A percentile compares a stretch with the other conserved stretches of the same genome.
phyloP scores from a whole-genome alignment of 2,329 filamentous ascomycete genomes.

The Pseudogymnoascus sp. region DNA sequence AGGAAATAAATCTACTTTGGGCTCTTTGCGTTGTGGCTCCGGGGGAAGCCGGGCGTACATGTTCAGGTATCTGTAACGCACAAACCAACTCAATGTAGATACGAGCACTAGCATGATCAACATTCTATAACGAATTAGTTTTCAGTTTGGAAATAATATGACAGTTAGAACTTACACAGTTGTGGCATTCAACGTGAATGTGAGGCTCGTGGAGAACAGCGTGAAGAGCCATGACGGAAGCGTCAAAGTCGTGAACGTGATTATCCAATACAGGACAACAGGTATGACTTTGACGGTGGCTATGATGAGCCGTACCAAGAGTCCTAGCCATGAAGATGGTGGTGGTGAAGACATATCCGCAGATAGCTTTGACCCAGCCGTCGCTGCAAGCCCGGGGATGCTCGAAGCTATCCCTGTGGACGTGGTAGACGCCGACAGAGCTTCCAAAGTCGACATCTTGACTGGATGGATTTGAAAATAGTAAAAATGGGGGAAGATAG shows the following conservation, averaged over 20 bases:
- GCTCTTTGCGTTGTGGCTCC: constrained; percentile 92
- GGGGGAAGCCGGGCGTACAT: constrained; percentile 93
- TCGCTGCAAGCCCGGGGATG: background rate
- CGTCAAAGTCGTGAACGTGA: constrained; percentile 81
- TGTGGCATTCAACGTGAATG: constrained; percentile 97
- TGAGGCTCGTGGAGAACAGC: constrained; percentile 84
- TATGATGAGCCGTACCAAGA: constrained; percentile 47
- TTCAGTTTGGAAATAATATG: background rate
- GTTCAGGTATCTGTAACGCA: constrained; percentile 91
- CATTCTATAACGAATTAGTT: constrained; percentile 42
- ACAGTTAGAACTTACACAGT: constrained; percentile 59
- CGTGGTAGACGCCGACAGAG: background rate
- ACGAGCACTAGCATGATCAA: constrained; percentile 68
- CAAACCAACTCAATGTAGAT: constrained; percentile 86
- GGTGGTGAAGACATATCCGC: constrained; percentile 3
- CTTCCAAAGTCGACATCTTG: constrained; percentile 7
- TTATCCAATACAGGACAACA: constrained; percentile 63
- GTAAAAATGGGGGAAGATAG: background rate
- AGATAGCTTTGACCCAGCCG: background rate
- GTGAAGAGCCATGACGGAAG: constrained; percentile 83
- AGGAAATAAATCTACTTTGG: constrained; percentile 89
- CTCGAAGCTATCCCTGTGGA: background rate
- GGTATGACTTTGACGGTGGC: constrained; percentile 48
- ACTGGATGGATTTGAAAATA: background rate
- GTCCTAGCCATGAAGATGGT: constrained; percentile 44